Evolutionary conservation across 495 filamentous ascomycete species (phyloP), one percentile per base, ranked within the genome.

Genomic region (Xylaria cubensis): DNA sequence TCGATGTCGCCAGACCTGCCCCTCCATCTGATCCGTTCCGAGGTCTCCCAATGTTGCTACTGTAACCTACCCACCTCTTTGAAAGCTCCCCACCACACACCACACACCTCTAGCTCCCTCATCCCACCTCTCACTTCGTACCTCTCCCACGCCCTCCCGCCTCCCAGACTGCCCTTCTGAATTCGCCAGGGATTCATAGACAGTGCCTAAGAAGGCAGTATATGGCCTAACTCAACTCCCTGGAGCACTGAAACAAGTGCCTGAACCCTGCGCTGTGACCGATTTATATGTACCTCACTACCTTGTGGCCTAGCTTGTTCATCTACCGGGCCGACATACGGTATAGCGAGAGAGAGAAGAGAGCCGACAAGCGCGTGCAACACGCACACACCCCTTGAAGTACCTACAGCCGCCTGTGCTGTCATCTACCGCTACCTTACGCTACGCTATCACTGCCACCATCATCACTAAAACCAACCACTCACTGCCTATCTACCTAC

Each of bases 281-380:
- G 21, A 21, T 12, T 10, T 55, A 26, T 13, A 24, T 17, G 3
- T 53, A 26, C 50, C 10, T 53, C 21, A 10, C 51, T 55, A 4
- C 21, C 21, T 13, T 55, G 24, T 24, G 21, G 2, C 21, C 13
- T 55, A 55, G 21, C 24, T 5, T 15, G 51, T 19, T 0, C 51
- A 55, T 29, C 21, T 55, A 55, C 51, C 51, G 24, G 51, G 51
- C 51, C 51, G 51, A 55, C 51, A 55, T 26, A 55, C 51, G 48
- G n/a, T 24, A n/a, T 51, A 4, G 1, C 1, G 12, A 51, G 48
- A 51, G 26, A 29, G 26, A 29, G 26, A 29, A 29, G 51, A 29
- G 51, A 55, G 19, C 48, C 48, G 48, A 51, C 50, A 10, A 53
- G 21, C 21, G 10, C 50, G 9, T 12, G 19, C 50, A n/a, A 41